Percentiles rank a stretch among this genome's conserved stretches.
These are phyloP conservation scores for Immersiporthe knoxdaviesiana DNA, from an alignment of 2,329 filamentous ascomycete genomes.

Conservation along the genomic window DNA sequence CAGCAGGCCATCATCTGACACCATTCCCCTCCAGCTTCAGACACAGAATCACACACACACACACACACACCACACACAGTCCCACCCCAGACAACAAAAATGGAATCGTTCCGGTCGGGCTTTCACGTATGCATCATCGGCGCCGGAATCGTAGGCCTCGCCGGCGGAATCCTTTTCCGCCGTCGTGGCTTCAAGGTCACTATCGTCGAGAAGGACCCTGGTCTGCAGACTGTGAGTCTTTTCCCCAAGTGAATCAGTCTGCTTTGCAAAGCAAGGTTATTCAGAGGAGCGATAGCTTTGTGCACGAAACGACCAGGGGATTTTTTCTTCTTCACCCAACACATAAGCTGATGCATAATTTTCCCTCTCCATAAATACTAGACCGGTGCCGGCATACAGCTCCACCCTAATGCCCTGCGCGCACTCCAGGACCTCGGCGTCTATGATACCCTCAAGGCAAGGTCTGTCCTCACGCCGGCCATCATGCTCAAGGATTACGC, in stretches of 20 bases:
- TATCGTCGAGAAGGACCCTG: slow-evolving; percentile 30
- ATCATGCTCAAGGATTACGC: slow-evolving; percentile 32
- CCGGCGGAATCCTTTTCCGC: slow-evolving; percentile 31
- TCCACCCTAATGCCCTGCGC: slow-evolving; percentile 33
- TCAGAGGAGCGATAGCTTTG: no score
- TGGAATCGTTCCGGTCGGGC: slow-evolving; percentile 3
- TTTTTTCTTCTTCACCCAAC: no score
- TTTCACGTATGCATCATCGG: slow-evolving; percentile 32
- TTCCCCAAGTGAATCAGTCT: background rate
- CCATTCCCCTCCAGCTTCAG: background rate
- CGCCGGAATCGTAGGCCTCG: slow-evolving; percentile 32
- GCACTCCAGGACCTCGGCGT: slow-evolving; percentile 32
- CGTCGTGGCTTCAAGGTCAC: slow-evolving; percentile 33
- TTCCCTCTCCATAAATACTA: background rate
- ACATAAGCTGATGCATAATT: no score
- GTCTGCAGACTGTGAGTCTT: slow-evolving; percentile 29
- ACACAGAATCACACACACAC: no score
- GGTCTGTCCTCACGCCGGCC: slow-evolving; percentile 26
- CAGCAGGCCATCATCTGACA: background rate
- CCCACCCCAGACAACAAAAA: background rate
- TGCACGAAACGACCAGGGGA: no score
- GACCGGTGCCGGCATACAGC: slow-evolving; percentile 32
- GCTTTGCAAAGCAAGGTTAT: background rate
- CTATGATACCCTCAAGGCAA: slow-evolving; percentile 29
- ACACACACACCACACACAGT: background rate